Conservation (phyloP, 805 yeast species). For the Starmerella lactis-condensi region DNA sequence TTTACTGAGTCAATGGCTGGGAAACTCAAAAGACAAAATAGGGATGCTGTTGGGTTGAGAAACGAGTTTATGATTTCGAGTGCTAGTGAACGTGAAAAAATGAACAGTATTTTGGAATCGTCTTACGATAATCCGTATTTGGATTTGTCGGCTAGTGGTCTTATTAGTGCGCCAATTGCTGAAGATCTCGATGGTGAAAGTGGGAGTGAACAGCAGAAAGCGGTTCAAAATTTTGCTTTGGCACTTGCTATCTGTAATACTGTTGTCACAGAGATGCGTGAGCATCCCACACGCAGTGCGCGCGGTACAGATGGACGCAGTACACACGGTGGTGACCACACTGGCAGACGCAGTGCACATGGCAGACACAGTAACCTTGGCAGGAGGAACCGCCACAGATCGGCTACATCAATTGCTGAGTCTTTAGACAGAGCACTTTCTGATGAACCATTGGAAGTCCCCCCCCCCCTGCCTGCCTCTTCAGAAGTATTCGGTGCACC, state of each 20-base stretch:
- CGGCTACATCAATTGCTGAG: conserved; percentile 1
- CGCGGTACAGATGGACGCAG: not conserved
- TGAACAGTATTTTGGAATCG: conserved; percentile 30
- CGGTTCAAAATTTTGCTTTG: conserved; percentile 41
- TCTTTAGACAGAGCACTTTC: no score
- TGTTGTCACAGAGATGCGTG: conserved; percentile 38
- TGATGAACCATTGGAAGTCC: no score
- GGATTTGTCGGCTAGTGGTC: conserved; percentile 19
- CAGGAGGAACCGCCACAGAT: not conserved
- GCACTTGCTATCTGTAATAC: conserved; percentile 60
- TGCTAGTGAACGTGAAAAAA: conserved; percentile 27
- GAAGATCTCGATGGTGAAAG: conserved; percentile 31
- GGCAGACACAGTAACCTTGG: not conserved
- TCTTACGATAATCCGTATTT: conserved; percentile 31
- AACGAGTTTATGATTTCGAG: conserved; percentile 28
- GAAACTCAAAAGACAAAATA: conserved; percentile 34
- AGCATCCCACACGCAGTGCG: not conserved
- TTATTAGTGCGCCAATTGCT: conserved; percentile 39
- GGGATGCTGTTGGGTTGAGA: conserved; percentile 35
- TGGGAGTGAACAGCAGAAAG: conserved; percentile 28
- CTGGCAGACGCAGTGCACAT: not conserved
- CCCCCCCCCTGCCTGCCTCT: conserved; percentile 1
- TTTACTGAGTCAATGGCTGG: conserved; percentile 68
- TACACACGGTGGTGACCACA: not conserved
- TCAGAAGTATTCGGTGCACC: conserved; percentile 2